Evolutionary conservation across 2,329 filamentous ascomycete species (phyloP).

Genomic region (Endoconidiophora polonica): DNA sequence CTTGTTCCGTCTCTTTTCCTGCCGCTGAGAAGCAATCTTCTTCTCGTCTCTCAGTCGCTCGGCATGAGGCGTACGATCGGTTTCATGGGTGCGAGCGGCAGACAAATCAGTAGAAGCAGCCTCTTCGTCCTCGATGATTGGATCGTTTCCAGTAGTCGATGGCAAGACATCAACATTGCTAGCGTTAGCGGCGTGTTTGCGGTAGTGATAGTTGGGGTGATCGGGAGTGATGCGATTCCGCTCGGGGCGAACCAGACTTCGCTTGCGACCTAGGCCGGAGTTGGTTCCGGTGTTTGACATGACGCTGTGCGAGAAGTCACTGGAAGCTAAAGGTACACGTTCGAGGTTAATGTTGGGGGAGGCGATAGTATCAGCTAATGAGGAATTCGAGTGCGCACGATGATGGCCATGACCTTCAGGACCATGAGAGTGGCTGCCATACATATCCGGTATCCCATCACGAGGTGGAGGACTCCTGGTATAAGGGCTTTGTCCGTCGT

Average conservation of each 20-base stretch:
- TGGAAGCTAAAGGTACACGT: constrained; percentile 36
- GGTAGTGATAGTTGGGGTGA: constrained; percentile 91
- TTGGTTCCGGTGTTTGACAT: constrained; percentile 15
- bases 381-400: constrained; percentile 40
- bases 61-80: constrained; percentile 27
- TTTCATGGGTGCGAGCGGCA: constrained; percentile 30
- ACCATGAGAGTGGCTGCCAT: constrained; percentile 40
- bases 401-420: constrained; percentile 28
- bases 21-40: constrained; percentile 17
- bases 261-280: constrained; percentile 46
- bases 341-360: constrained; percentile 40
- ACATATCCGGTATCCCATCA: constrained; percentile 49
- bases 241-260: constrained; percentile 79
- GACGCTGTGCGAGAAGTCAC: constrained; percentile 18
- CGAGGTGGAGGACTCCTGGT: constrained; percentile 53
- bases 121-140: constrained; percentile 59
- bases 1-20: constrained; percentile 19
- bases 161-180: constrained; percentile 82
- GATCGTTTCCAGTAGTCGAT: constrained; percentile 84
- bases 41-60: constrained; percentile 21
- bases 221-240: constrained; percentile 68
- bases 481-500: constrained; percentile 46
- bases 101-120: constrained; percentile 38
- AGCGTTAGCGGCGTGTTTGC: constrained; percentile 83
- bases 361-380: constrained; percentile 39